These are phyloP conservation scores for Leucosporidium yakuticum DNA, from an alignment of 768 basidiomycete genomes.

Conservation along the genomic window DNA sequence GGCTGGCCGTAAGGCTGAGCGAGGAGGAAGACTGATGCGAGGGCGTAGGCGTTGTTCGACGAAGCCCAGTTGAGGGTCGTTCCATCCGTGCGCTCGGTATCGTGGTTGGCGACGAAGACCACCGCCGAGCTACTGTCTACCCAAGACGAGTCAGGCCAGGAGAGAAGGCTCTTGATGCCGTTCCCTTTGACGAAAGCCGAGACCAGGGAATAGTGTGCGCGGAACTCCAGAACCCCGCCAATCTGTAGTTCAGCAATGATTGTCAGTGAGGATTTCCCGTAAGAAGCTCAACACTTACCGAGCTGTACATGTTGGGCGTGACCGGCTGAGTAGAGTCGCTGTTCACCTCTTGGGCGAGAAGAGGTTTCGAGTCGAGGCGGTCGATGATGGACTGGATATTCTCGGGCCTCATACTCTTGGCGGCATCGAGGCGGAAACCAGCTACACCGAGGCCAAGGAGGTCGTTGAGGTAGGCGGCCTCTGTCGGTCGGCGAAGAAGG, in stretches of 20 bases:
- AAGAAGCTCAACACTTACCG: neutral
- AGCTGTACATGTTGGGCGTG: neutral
- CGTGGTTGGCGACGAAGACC: neutral
- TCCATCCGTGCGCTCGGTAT: neutral
- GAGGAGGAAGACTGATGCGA: neutral
- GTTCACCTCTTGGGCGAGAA: neutral
- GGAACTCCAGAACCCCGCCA: neutral
- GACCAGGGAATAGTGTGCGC: neutral
- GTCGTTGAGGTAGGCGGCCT: conserved; percentile 1
- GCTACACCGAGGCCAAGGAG: neutral
- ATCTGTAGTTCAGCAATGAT: neutral
- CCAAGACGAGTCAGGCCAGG: neutral
- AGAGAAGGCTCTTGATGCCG: neutral
- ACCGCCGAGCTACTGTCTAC: neutral
- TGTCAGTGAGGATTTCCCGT: neutral
- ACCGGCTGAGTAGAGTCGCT: neutral
- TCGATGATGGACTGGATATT: no score
- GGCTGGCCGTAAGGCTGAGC: neutral
- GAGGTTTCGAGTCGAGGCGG: neutral
- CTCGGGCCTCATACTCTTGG: neutral
- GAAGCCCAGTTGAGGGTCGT: neutral
- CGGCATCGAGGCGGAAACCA: conserved; percentile 1
- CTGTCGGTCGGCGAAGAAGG: neutral
- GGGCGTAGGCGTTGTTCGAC: neutral
- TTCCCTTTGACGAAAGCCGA: neutral